Base-by-base conservation (phyloP, 306 rosid genomes). In the Begonia fuchsioides region DNA sequence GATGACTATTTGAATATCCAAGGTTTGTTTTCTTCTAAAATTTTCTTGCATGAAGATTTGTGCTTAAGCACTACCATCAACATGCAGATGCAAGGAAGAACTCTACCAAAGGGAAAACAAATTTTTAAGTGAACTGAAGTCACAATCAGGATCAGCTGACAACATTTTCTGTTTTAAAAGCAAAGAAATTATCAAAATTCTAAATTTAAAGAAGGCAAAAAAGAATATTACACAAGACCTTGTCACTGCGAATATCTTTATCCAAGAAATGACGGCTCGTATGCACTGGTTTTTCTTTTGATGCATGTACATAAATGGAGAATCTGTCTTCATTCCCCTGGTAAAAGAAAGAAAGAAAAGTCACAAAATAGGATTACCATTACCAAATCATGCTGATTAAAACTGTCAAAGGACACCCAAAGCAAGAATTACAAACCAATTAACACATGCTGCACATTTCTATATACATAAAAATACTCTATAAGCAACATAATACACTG, bases 321-420 rank as follows among this genome's bases (percentile, higher is more conserved):
- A 92, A 92, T 72, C 59, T 92, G 46, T 86, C 99, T 59, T 92
- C 99, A 62, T 92, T 96, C 65, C 96, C 99, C 99, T 92, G 94
- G 58, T 50, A 70, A 62, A 56, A 70, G 62, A 52, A 11, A 47
- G 51, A 55, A 54, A 32, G 61, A 53, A 58, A 51, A 47, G 59
- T 57, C 55, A 71, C 56, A 50, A 66, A 49, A 61, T 44, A 56
- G 16, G 11, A 3, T 20, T 68, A 32, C 41, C 16, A 47, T 16
- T 11, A 47, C 15, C 15, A 13, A 13, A 44, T 11, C 6, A 44
- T 12, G 15, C 15, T 44, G 8, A 44, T 44, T 44, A 44, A 13
- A 43, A 43, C 15, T 12, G 47, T 17, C 40, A 39, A 58, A 47
- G 49, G 3, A 16, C 47, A 13, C 12, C 47, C 47, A 44, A 9